phyloP scores from a whole-genome alignment of 176 grass and related monocot genomes.

The Rhynchospora pubera region DNA sequence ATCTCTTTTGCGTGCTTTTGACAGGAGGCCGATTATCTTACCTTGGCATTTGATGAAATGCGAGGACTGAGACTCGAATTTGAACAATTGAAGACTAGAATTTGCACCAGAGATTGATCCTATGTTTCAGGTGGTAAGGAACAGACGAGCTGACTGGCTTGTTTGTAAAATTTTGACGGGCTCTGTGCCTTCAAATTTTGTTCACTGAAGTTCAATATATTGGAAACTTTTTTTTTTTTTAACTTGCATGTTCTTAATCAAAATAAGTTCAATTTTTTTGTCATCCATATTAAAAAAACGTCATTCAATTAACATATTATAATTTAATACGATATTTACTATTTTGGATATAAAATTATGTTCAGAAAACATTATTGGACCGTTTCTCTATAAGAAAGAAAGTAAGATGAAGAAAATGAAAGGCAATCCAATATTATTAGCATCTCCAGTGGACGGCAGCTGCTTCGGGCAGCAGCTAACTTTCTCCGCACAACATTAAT shows the following conservation, averaged over 20 bases:
- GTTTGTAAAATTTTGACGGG: neutral
- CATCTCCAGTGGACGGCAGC: too few species aligned
- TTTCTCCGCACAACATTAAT: too few species aligned
- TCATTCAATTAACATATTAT: too few species aligned
- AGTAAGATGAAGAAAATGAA: too few species aligned
- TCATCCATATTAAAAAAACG: too few species aligned
- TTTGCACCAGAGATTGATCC: neutral
- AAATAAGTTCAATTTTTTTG: too few species aligned
- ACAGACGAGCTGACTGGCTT: neutral
- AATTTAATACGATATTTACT: too few species aligned
- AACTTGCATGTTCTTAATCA: neutral
- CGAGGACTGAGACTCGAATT: slow-evolving; percentile 12
- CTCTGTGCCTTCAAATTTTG: slow-evolving; percentile 4
- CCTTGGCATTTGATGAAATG: slow-evolving; percentile 14
- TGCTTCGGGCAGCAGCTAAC: too few species aligned
- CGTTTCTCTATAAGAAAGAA: too few species aligned
- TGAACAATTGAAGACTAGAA: slow-evolving; percentile 9
- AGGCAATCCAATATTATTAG: too few species aligned
- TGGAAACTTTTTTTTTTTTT: neutral
- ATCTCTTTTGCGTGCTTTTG: neutral
- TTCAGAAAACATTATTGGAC: too few species aligned
- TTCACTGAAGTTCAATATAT: neutral
- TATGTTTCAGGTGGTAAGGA: neutral
- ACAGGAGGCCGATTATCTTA: neutral
- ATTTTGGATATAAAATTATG: too few species aligned